Base-by-base conservation (phyloP, 2,329 filamentous ascomycete species). In the Ambrosiella cleistominuta region DNA sequence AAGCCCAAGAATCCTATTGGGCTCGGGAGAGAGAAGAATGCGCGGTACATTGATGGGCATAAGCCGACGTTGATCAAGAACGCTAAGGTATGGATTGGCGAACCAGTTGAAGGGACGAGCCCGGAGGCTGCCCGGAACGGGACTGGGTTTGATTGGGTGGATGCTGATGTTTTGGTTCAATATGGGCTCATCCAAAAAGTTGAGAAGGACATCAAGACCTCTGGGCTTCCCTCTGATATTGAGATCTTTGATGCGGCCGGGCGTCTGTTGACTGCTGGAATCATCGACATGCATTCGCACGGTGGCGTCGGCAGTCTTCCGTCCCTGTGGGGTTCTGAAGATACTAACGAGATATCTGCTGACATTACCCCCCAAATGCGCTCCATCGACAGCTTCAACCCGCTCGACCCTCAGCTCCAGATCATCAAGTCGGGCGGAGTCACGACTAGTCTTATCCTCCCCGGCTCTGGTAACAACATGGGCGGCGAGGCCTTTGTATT, bases 351-450 rank as follows among this genome's bases (percentile, higher is more conserved):
- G 67, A 68, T 81, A 63, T 80, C 78, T 1, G 70, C 70, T 39
- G 79, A 84, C 63, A 79, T 83, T 58, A 86, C 83, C 0, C 83
- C 83, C 0, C 86, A 79, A 65, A 81, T 83, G 5, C 78, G 82
- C 17, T 79, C 81, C 7, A 79, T 85, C 49, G 83, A 86, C 64
- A 79, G 75, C 2, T 69, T 87, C 40, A 75, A 83, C 63, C 78
- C 81, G 0, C 70, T 79, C 11, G 83, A 86, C 64, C 76, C 74
- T 12, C 82, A 85, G 63, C 76, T 85, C 9, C 75, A 82, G 62
- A 78, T 82, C 62, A 86, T 86, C 71, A 85, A 85, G 64, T 84
- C 81, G 0, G 83, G 83, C 7, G 83, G 83, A n/a, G 82, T 86
- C 0, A 86, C 83, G 0, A 84, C 82, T 0, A 82, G 78, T 27